A percentile compares a stretch with the other conserved stretches of the same genome.
Evolutionary conservation across 371 early-diverging fungal genomes (phyloP).

Genomic region (Smittium culicis): DNA sequence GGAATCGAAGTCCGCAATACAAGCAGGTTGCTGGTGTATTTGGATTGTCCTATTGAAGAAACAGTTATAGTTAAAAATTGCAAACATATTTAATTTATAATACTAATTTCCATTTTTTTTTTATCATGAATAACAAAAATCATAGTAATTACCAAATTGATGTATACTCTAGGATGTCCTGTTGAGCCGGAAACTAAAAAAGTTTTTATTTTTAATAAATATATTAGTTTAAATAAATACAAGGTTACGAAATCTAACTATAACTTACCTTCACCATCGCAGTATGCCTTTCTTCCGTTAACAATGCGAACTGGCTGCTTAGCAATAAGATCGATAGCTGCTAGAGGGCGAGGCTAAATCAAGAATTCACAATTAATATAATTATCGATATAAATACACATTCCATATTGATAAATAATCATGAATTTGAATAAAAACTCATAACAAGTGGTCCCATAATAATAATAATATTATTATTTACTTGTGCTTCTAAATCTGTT

Average conservation of each 20-base stretch:
- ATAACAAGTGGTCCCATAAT: background rate
- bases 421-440: background rate
- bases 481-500: constrained; percentile 58
- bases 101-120: no score
- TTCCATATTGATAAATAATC: background rate
- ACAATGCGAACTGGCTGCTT: constrained; percentile 70
- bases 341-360: constrained; percentile 60
- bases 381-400: background rate
- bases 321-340: constrained; percentile 84
- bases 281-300: constrained; percentile 54
- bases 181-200: constrained; percentile 7
- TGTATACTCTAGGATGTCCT: constrained; percentile 15
- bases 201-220: background rate
- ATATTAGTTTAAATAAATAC: background rate
- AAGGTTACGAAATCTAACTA: no score
- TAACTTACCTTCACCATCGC: constrained; percentile 64
- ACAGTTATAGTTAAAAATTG: background rate
- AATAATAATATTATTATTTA: constrained; percentile 25
- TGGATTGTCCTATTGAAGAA: constrained; percentile 6
- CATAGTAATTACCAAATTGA: constrained; percentile 11
- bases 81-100: no score
- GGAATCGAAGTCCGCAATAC: constrained; percentile 9
- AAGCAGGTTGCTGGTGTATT: constrained; percentile 1
- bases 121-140: background rate
- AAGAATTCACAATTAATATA: background rate